Percentiles rank a stretch among this genome's conserved stretches.
phyloP scores from a whole-genome alignment of 306 rosid species.

The Quercus ilex region DNA sequence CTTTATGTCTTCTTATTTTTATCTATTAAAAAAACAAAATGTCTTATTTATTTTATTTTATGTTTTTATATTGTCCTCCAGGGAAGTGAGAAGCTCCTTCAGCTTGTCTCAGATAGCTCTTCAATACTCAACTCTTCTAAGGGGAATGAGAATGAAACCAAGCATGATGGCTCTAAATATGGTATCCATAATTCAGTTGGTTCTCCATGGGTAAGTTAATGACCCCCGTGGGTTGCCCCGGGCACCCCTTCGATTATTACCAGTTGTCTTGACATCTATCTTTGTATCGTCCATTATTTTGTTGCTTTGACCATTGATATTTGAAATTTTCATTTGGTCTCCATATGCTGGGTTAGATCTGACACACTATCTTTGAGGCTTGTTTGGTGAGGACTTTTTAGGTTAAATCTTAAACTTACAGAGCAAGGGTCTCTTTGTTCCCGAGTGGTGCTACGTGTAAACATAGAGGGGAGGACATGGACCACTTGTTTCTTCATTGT shows the following conservation, averaged over 20 bases:
- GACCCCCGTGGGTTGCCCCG: no score
- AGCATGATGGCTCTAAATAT: constrained; percentile 20
- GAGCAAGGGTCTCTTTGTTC: no score
- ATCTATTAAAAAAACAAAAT: no score
- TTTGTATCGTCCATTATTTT: neutral
- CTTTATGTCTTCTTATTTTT: constrained; percentile 11
- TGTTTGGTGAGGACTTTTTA: neutral
- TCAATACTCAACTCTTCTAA: constrained; percentile 18
- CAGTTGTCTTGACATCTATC: neutral
- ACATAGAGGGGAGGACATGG: neutral
- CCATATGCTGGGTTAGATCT: neutral
- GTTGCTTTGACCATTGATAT: neutral
- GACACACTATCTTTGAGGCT: neutral
- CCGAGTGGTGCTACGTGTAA: no score
- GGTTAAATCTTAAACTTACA: neutral
- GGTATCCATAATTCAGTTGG: constrained; percentile 18
- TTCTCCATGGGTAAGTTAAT: constrained; percentile 50
- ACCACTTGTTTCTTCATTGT: no score
- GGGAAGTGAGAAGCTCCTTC: constrained; percentile 91
- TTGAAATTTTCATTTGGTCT: neutral
- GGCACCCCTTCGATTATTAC: no score
- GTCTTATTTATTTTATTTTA: no score
- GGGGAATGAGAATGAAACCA: constrained; percentile 18
- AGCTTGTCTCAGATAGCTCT: constrained; percentile 56
- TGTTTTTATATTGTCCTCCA: constrained; percentile 20